phyloP scores from a whole-genome alignment of 371 early-diverging fungal genomes.

The Dinochytrium kinnereticum region DNA sequence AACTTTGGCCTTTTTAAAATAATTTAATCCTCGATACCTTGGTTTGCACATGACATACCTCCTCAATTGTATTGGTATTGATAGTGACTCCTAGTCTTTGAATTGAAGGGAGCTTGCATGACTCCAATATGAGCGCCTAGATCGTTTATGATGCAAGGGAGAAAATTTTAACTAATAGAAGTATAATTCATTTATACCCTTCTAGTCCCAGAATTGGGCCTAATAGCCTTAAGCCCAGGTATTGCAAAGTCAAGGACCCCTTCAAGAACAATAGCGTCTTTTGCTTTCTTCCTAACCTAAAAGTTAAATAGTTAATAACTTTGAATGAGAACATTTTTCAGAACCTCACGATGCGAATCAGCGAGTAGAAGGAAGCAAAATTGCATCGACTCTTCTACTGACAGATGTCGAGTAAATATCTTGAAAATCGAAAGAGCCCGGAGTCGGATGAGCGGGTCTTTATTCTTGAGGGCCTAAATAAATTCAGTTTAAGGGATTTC shows the following conservation, averaged over 20 bases:
- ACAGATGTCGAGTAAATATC: slow-evolving; percentile 47
- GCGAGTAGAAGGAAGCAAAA: slow-evolving; percentile 50
- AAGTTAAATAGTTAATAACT: neutral
- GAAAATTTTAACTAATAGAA: neutral
- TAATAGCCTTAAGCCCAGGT: slow-evolving; percentile 27
- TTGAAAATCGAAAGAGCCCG: slow-evolving; percentile 46
- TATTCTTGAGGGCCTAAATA: neutral
- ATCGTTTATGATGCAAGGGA: too few species aligned
- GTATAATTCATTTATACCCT: slow-evolving; percentile 13
- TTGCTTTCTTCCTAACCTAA: slow-evolving; percentile 44
- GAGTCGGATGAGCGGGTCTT: slow-evolving; percentile 40
- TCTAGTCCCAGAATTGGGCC: slow-evolving; percentile 11
- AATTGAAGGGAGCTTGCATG: slow-evolving; percentile 44
- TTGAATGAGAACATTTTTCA: neutral
- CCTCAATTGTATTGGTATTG: slow-evolving; percentile 17
- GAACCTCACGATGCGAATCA: slow-evolving; percentile 49
- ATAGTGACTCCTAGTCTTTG: slow-evolving; percentile 32
- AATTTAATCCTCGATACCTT: neutral
- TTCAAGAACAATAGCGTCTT: slow-evolving; percentile 39
- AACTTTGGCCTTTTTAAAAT: neutral
- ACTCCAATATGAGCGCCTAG: slow-evolving; percentile 36
- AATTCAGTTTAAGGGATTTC: neutral
- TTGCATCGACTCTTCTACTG: slow-evolving; percentile 50
- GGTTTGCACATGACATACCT: neutral
- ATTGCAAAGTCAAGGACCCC: slow-evolving; percentile 48